Base-by-base conservation (phyloP, 1,139 yeast genomes). In the Debaryomyces singareniensis region DNA sequence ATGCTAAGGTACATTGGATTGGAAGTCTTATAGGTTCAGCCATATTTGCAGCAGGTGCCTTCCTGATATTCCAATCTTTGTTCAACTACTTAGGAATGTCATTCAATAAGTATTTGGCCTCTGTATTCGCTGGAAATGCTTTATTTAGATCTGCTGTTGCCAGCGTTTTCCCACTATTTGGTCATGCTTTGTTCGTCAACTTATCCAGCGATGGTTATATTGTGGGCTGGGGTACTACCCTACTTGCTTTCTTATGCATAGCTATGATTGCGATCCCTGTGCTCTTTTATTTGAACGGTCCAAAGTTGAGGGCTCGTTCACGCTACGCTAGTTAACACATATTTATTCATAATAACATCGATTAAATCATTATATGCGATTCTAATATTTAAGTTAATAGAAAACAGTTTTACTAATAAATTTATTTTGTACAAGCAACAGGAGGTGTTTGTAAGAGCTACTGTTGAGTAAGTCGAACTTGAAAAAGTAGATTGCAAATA, bases 31-130 rank as follows among this genome's bases (percentile, higher is more conserved):
- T 58, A 33, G 65, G 65, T 3, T 49, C 52, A 1, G 55, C 46
- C 2, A 15, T 52, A 5, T 58, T 50, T 29, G 47, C 55, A 5
- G 28, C 36, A n/a, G 61, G 63, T 13, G 55, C 55, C 1, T 56
- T 57, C 33, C 27, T 55, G n/a, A 43, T 51, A 18, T 54, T 56
- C 45, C 64, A 58, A 40, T 49, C 54, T 10, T 48, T 45, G 45
- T 62, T 47, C 35, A 68, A 72, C 34, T 82, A 81, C 44, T 61
- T 80, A 26, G 77, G 77, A 5, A 80, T 77, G 49, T 72, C 81
- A 0, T 81, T 78, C 48, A 55, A 49, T 31, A 51, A 59, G 30
- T 66, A 61, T 42, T 49, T 71, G 44, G 82, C 81, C 0, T 73
- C 81, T 4, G 78, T 72, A 3, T 74, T 71, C 47, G 79, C 80